Conservation (phyloP, 768 basidiomycete species). For the Rossbeevera mucosa region DNA sequence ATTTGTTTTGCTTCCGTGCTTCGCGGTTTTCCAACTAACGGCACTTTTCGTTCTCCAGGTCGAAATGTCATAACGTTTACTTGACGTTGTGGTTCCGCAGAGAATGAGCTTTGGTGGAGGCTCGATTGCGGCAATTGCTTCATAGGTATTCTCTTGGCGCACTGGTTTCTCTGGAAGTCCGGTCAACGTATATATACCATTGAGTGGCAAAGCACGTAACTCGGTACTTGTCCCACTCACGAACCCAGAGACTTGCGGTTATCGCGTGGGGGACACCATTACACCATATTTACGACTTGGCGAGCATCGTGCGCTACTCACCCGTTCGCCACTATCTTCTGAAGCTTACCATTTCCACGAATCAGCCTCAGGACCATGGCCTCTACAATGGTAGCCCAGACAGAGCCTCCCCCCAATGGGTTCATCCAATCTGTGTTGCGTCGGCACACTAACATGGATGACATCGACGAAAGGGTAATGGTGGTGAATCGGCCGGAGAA, state of each 20-base stretch:
- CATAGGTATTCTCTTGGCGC: constrained; percentile 13
- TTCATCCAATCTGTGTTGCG: constrained; percentile 23
- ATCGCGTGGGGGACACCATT: constrained; percentile 2
- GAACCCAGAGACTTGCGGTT: neutral
- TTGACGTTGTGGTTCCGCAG: neutral
- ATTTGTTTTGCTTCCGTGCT: too few species aligned
- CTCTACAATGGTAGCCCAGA: constrained; percentile 8
- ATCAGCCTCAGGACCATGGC: constrained; percentile 8
- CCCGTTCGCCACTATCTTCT: constrained; percentile 3
- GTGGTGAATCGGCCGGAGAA: constrained; percentile 6
- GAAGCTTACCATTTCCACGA: neutral
- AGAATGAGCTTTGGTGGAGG: neutral
- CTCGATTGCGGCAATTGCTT: neutral
- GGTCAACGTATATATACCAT: neutral
- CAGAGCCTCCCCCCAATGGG: constrained; percentile 14
- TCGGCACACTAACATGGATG: constrained; percentile 2
- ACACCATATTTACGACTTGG: constrained; percentile 1
- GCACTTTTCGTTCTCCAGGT: too few species aligned
- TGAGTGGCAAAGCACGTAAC: neutral
- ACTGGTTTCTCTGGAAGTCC: constrained; percentile 3
- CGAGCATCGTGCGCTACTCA: constrained; percentile 1
- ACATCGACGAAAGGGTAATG: constrained; percentile 14
- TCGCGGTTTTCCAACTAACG: too few species aligned
- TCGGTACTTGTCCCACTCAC: neutral
- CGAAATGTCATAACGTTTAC: too few species aligned